Evolutionary conservation across 2,329 filamentous ascomycete species (phyloP).

Genomic region (Nigrospora oryzae): DNA sequence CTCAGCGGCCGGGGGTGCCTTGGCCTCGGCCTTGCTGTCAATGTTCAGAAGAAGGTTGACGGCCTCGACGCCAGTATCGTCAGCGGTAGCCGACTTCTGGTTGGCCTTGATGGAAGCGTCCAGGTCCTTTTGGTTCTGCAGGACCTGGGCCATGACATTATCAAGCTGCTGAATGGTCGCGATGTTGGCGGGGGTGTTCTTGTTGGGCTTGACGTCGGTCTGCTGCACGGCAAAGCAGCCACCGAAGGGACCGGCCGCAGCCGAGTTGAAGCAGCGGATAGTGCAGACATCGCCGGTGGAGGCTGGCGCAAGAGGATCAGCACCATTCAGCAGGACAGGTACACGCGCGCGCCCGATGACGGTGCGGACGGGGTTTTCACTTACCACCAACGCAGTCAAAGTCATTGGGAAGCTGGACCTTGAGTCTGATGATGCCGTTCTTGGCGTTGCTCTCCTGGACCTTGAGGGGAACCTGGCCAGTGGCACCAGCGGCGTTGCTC

Average conservation of each 20-base stretch:
- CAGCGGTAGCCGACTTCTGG: slow-evolving; percentile 20
- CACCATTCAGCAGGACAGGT: not conserved
- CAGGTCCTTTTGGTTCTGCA: slow-evolving; percentile 31
- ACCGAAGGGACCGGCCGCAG: slow-evolving; percentile 16
- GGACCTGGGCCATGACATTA: slow-evolving; percentile 27
- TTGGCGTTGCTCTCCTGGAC: slow-evolving; percentile 24
- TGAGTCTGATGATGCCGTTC: slow-evolving; percentile 18
- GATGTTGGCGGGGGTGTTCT: slow-evolving; percentile 23
- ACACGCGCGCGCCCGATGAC: too few species aligned
- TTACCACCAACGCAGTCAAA: slow-evolving; percentile 24
- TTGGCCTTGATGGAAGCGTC: slow-evolving; percentile 29
- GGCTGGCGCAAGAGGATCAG: slow-evolving; percentile 9
- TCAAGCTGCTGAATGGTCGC: slow-evolving; percentile 27
- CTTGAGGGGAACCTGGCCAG: slow-evolving; percentile 31
- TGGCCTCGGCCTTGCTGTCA: slow-evolving; percentile 4
- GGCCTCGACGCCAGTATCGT: slow-evolving; percentile 18
- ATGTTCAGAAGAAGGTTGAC: slow-evolving; percentile 19
- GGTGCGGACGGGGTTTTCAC: not conserved
- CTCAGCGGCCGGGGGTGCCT: slow-evolving; percentile 6
- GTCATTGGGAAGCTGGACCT: slow-evolving; percentile 24
- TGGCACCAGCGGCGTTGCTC: slow-evolving; percentile 24
- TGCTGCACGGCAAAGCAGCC: slow-evolving; percentile 34
- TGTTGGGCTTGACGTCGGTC: slow-evolving; percentile 22
- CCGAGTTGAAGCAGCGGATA: slow-evolving; percentile 28
- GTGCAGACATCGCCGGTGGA: slow-evolving; percentile 34